Base-by-base conservation (phyloP, 1,284 basidiomycete species). In the Pseudozyma thailandica region DNA sequence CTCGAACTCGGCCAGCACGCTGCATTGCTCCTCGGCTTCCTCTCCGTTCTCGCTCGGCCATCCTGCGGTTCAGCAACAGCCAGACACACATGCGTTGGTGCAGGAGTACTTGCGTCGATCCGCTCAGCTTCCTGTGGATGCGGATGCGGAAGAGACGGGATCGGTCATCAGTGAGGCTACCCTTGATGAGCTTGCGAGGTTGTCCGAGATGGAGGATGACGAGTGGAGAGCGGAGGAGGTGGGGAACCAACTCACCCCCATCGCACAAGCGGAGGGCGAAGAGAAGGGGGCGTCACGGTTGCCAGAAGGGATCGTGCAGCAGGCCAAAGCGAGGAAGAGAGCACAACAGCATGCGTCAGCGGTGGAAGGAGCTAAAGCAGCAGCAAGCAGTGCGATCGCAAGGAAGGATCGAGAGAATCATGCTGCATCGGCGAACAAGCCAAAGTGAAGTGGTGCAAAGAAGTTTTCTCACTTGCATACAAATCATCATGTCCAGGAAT, bases 161-260 rank as follows among this genome's bases (percentile, higher is more conserved):
- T 57, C 53, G 6, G 55, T 72, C 37, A 69, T 75, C 28, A 69
- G 70, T 30, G 69, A 77, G 31, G 72, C 58, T 2, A 74, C 72
- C 4, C 49, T 77, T n/a, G 74, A 78, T 41, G 74, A 75, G 54
- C 59, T 75, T 13, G 62, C 73, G 18, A 37, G 73, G 15, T n/a
- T 74, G 31, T 74, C 72, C 18, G 70, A 61, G 50, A 16, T 72
- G 15, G 61, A 77, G 15, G 56, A 59, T 27, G 53, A 20, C 1
- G 65, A 65, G 3, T 49, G 33, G 33, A 35, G 33, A n/a, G 33
- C 33, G 8, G 33, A 35, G 33, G 33, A 35, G 13, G 33, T 35
- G 15, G 33, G 33, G 8, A 35, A 35, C 33, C 33, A 35, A n/a
- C 33, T n/a, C n/a, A n/a, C n/a, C n/a, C n/a, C n/a, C n/a, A n/a